Conservation (phyloP, 2,329 filamentous ascomycete genomes). For the Helminthosporium solani region DNA sequence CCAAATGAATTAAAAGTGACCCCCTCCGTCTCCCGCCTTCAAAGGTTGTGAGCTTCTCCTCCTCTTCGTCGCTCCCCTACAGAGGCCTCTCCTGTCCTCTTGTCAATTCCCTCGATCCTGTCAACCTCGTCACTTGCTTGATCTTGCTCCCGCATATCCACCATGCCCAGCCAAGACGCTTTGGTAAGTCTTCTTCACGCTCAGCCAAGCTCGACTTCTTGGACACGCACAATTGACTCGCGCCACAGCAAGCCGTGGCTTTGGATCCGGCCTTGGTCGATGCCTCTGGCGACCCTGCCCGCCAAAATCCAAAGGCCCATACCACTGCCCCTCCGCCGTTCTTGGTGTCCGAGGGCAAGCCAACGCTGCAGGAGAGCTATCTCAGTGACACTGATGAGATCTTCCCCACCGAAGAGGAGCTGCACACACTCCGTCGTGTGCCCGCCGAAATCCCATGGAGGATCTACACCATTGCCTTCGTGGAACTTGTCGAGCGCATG, state of each 20-base stretch:
- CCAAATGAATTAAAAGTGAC: not conserved
- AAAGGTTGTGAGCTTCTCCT: not conserved
- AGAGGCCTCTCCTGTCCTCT: not conserved
- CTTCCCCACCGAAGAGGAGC: constrained; percentile 39
- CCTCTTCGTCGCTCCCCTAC: constrained; percentile 1
- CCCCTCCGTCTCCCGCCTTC: not conserved
- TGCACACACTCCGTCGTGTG: constrained; percentile 38
- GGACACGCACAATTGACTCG: not conserved
- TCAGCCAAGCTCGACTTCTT: not conserved
- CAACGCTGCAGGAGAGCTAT: constrained; percentile 38
- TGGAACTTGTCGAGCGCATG: constrained; percentile 43
- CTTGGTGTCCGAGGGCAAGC: constrained; percentile 39
- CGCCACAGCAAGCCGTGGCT: constrained; percentile 26
- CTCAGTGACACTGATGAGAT: constrained; percentile 20
- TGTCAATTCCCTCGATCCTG: not conserved
- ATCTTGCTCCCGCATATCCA: constrained; percentile 13
- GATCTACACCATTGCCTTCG: constrained; percentile 37
- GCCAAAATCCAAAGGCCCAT: constrained; percentile 31
- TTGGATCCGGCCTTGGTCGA: constrained; percentile 38
- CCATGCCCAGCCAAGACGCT: constrained; percentile 28
- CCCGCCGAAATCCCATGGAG: constrained; percentile 38
- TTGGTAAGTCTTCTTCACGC: constrained; percentile 18
- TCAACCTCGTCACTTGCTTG: not conserved
- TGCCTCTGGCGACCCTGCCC: constrained; percentile 37
- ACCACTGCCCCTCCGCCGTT: constrained; percentile 28